phyloP scores from a whole-genome alignment of 768 basidiomycete genomes.

The Hygrophorus pudorinus region DNA sequence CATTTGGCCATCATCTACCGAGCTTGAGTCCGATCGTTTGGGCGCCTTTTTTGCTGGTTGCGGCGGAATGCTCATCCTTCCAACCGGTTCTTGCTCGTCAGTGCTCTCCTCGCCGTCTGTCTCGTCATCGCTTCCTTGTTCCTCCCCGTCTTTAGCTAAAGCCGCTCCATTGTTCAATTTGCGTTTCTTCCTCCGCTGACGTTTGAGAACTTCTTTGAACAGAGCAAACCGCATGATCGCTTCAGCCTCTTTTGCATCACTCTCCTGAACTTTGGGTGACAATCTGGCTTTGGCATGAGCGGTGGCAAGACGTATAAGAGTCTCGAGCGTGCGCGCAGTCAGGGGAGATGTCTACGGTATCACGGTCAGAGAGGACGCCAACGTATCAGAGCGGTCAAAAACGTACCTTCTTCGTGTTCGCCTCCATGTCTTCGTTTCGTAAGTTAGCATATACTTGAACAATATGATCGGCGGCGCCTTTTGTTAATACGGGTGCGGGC shows the following conservation, averaged over 20 bases:
- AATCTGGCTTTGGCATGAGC: constrained; percentile 96
- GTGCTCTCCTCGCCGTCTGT: constrained; percentile 39
- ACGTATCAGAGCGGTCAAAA: background rate
- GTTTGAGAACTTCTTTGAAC: constrained; percentile 92
- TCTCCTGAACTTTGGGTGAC: constrained; percentile 72
- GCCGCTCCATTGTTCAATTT: constrained; percentile 68
- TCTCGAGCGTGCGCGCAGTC: constrained; percentile 97
- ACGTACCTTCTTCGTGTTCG: constrained; percentile 74
- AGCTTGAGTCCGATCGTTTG: constrained; percentile 47
- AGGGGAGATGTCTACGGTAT: constrained; percentile 79
- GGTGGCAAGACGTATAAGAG: constrained; percentile 93
- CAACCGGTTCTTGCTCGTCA: constrained; percentile 27
- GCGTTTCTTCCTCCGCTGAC: constrained; percentile 73
- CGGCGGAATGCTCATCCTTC: constrained; percentile 44
- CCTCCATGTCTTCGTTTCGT: constrained; percentile 86
- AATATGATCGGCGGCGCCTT: constrained; percentile 91
- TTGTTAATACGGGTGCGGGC: constrained; percentile 74
- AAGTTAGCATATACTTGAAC: constrained; percentile 86
- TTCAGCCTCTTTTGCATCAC: constrained; percentile 85
- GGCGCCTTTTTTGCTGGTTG: constrained; percentile 18
- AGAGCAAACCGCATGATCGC: constrained; percentile 94
- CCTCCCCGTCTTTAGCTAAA: constrained; percentile 37
- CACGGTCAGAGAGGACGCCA: constrained; percentile 8
- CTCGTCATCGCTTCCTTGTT: constrained; percentile 43
- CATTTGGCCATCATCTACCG: constrained; percentile 66